A percentile compares a stretch with the other conserved stretches of the same genome.
Evolutionary conservation across 208 protist species (phyloP).

Genomic region (Leptomonas pyrrhocoris): DNA sequence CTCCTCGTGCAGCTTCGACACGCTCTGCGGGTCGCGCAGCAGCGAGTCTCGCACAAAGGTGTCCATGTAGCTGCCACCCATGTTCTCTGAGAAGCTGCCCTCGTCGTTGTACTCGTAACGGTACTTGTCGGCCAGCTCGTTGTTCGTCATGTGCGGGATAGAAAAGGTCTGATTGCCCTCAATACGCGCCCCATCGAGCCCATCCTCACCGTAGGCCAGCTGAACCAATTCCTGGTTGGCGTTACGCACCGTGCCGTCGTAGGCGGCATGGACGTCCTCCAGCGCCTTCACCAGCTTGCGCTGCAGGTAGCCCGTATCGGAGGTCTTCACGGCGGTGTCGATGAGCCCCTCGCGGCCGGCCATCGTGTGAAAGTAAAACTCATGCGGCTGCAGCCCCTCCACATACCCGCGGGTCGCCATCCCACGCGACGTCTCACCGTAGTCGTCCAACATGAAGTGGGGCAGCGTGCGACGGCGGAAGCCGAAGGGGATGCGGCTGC

Average conservation of each 20-base stretch:
- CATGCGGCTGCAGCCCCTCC: slow-evolving; percentile 97
- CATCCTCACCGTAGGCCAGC: slow-evolving; percentile 99
- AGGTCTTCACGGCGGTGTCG: slow-evolving; percentile 99
- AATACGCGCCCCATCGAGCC: slow-evolving; percentile 95
- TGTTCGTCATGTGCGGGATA: slow-evolving; percentile 67
- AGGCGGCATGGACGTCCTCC: slow-evolving; percentile 98
- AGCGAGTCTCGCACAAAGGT: slow-evolving; percentile 89
- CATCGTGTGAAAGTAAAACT: slow-evolving; percentile 99
- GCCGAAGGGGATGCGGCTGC: slow-evolving; percentile 98
- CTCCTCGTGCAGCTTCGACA: slow-evolving; percentile 87
- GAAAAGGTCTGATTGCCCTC: slow-evolving; percentile 90
- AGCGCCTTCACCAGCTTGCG: slow-evolving; percentile 98
- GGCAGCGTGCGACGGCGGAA: slow-evolving; percentile 97
- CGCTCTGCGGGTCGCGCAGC: slow-evolving; percentile 63
- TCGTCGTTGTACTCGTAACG: slow-evolving; percentile 80
- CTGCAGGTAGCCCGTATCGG: slow-evolving; percentile 97
- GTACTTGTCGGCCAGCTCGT: slow-evolving; percentile 71
- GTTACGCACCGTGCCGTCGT: slow-evolving; percentile 99
- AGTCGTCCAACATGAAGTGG: slow-evolving; percentile 99
- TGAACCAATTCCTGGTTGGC: slow-evolving; percentile 95
- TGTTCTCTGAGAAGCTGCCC: slow-evolving; percentile 70
- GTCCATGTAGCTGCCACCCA: slow-evolving; percentile 88
- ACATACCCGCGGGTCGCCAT: slow-evolving; percentile 99
- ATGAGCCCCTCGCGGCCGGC: slow-evolving; percentile 99
- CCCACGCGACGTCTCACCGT: slow-evolving; percentile 96